Evolutionary conservation across 352 stramenopile species (phyloP), one percentile per base, ranked within the genome.

Genomic region (Phytophthora idaei): DNA sequence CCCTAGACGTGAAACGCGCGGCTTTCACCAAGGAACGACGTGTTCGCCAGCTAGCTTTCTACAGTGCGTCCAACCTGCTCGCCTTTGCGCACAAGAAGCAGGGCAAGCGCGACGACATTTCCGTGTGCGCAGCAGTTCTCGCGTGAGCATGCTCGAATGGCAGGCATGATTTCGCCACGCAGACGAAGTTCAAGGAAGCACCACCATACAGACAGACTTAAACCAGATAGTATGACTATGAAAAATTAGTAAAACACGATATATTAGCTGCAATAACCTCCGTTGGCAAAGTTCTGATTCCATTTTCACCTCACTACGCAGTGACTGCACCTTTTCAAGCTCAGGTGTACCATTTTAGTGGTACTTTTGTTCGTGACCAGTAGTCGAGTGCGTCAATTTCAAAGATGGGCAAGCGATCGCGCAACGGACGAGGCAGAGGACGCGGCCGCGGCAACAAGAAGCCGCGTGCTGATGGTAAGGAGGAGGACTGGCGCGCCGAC

Each of bases 81-180:
- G 80, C 87, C 36, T 96, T 96, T 59, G 89, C 89, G 45, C 83
- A 93, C 79, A 96, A 96, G 77, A 89, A 93, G 63, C 74, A 93
- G 44, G 89, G 89, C 56, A 96, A 96, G 71, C 84, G 86, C 28
- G 89, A 96, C 65, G 89, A 96, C 71, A 81, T 96, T 49, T 94
- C 87, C 48, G 89, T 95, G 57, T 96, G 88, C 41, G 82, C 82
- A 41, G 88, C 86, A 54, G 80, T 96, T 39, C 79, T 96, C n/a
- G 82, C 87, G 48, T 96, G 69, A 77, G 14, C 12, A 63, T 71
- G 61, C 31, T 64, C 55, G 55, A 74, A 52, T 56, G 62, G 45
- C 31, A 70, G 66, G 9, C 57, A 70, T 67, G 3, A 34, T 15
- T 41, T 46, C 39, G 64, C 37, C 44, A 67, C 57, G 46, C 49